Percentiles rank a stretch among this genome's conserved stretches.
These are phyloP conservation scores for Boechera stricta DNA, from an alignment of 345 rosid genomes.

Conservation along the genomic window DNA sequence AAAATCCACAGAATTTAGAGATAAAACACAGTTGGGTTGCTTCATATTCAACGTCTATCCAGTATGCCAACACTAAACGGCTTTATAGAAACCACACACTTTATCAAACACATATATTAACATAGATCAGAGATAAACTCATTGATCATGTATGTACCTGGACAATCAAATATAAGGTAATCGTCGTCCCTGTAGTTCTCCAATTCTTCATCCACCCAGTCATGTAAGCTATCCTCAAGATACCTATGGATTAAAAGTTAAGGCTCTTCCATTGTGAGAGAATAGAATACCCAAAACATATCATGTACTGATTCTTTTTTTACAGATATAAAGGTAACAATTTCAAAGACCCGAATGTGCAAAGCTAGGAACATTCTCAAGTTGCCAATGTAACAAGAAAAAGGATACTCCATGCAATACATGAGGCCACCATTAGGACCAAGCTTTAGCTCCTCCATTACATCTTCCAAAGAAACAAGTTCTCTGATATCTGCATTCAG, in stretches of 20 bases:
- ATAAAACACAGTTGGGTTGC: background rate
- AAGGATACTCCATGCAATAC: conserved; percentile 98
- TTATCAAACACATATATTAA: background rate
- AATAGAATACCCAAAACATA: background rate
- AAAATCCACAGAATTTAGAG: background rate
- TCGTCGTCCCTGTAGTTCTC: conserved; percentile 89
- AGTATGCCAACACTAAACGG: background rate
- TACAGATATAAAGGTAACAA: background rate
- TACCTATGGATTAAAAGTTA: conserved; percentile 60
- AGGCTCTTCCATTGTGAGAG: conserved; percentile 42
- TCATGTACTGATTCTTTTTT: background rate
- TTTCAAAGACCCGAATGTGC: background rate
- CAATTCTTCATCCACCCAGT: conserved; percentile 86
- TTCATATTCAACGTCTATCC: background rate
- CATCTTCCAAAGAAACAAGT: conserved; percentile 86
- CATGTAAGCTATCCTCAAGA: conserved; percentile 82
- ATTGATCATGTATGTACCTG: conserved; percentile 59
- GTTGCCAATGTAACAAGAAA: background rate
- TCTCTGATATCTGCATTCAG: conserved; percentile 78
- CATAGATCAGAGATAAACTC: conserved; percentile 5
- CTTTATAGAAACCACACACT: background rate
- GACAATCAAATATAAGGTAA: conserved; percentile 89
- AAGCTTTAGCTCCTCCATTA: conserved; percentile 85
- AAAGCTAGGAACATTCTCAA: background rate
- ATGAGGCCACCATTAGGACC: conserved; percentile 94